Base-by-base conservation (phyloP, 345 rosid genomes). In the Citrus trifoliata region DNA sequence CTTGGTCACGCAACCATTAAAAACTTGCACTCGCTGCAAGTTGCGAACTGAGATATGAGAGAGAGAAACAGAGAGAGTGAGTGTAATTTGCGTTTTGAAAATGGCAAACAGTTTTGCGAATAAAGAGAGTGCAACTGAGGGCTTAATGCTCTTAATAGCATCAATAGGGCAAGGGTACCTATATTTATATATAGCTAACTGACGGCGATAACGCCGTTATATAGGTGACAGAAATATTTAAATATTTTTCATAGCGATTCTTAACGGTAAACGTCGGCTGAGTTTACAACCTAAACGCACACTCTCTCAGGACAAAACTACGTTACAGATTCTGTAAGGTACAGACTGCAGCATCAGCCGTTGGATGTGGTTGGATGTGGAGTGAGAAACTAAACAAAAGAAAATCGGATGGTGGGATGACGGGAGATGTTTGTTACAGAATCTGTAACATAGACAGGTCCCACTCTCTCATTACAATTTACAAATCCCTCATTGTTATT, bases 1-100 rank as follows among this genome's bases (percentile, higher is more conserved):
- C 78, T 78, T 69, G 77, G 78, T 89, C 86, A 90, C 85, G 93
- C 93, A 78, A 91, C 90, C 88, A 83, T 86, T 83, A 75, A 79
- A 82, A 76, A 68, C 81, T 83, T 73, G 75, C 74, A 71, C 65
- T 74, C 27, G 67, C 71, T 21, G 79, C n/a, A 3, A 13, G 51
- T 46, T 66, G 70, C 16, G 8, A 14, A 4, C 71, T 56, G 66
- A 24, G 38, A 22, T 63, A 16, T 59, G 56, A 25, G 9, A 42
- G 30, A 42, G 59, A 42, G 24, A 48, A 22, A 64, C 74, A 74
- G 75, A 59, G 81, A 78, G 58, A 74, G 70, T 42, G 74, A 28
- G 69, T 51, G 22, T 18, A 6, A 18, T 18, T 53, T 18, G 58
- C 21, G 58, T 53, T 53, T 68, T 74, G 76, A 78, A 70, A 63